Evolutionary conservation across 306 rosid genomes (phyloP), one percentile per base, ranked within the genome.

Genomic region (Begonia peltatifolia): DNA sequence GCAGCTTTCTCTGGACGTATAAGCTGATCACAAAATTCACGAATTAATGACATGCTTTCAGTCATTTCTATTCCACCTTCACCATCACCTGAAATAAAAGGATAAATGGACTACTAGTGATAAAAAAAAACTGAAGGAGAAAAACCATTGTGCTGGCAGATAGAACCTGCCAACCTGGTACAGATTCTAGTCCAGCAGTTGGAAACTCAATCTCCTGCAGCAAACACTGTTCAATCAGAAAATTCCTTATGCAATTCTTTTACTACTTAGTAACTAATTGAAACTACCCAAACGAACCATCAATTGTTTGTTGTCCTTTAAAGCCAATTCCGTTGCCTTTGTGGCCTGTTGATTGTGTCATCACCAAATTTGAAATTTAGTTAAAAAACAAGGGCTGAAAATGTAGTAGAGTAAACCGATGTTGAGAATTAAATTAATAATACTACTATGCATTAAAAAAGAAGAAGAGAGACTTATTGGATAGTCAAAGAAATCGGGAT

Each of bases 21-120:
- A 51, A 68, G 74, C 68, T 50, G 42, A 42, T 85, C 82, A 54
- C 92, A 86, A 48, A 90, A 90, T 50, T 85, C 80, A 44, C 87
- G 95, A 63, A 90, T 90, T 64, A 90, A 59, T 80, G 69, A 83
- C 90, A 90, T 83, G 62, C 94, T 90, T 56, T 62, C 95, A 3
- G 95, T 85, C 95, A 90, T 83, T 71, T 90, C 97, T 51, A 67
- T 80, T 76, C 97, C 97, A 59, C 95, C 97, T 79, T 90, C 97
- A 9, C 97, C 95, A 47, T 90, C 95, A 61, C 97, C 97, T 90
- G 79, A 63, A 58, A 64, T 52, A 54, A 9, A 47, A 61, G 53
- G 53, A 38, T 18, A 49, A 14, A 61, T 12, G 42, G 56, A 68
- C 54, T 71, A 18, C 55, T 42, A 55, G 38, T 46, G n/a, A 50